A percentile compares a stretch with the other conserved stretches of the same genome.
Conservation (phyloP, 306 rosid genomes). For the Dryas octopetala region DNA sequence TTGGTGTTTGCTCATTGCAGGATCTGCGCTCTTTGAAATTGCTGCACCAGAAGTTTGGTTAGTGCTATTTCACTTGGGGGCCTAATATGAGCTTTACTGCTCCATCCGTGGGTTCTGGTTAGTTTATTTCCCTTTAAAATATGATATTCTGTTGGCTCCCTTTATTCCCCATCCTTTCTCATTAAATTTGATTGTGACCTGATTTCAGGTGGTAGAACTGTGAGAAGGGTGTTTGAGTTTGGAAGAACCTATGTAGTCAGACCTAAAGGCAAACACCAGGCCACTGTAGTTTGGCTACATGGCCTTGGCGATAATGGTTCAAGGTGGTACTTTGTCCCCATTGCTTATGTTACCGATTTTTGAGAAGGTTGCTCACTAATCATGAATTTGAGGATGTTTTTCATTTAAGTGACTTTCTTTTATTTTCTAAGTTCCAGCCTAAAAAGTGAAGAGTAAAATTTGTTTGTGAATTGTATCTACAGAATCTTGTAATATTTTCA, state of each 20-base stretch:
- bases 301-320: constrained; percentile 99
- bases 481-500: neutral
- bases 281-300: constrained; percentile 96
- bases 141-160: neutral
- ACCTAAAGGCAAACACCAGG: constrained; percentile 99
- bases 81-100: constrained; percentile 74
- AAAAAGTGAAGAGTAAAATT: neutral
- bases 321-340: constrained; percentile 57
- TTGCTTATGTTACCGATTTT: neutral
- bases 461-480: neutral
- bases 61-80: constrained; percentile 30
- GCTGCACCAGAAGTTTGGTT: constrained; percentile 33
- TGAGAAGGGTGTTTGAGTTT: constrained; percentile 67
- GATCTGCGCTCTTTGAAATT: constrained; percentile 27
- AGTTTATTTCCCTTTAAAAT: constrained; percentile 29
- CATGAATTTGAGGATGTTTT: neutral
- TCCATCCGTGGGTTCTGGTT: constrained; percentile 78
- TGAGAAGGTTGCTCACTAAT: neutral
- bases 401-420: neutral
- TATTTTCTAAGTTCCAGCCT: neutral
- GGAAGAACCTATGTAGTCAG: constrained; percentile 93
- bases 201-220: constrained; percentile 63
- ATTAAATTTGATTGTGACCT: constrained; percentile 15
- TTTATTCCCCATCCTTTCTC: constrained; percentile 9
- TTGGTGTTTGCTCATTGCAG: constrained; percentile 44